Percentiles rank a stretch among this genome's conserved stretches.
Conservation (phyloP, 768 basidiomycete genomes). For the Mycena galericulata region DNA sequence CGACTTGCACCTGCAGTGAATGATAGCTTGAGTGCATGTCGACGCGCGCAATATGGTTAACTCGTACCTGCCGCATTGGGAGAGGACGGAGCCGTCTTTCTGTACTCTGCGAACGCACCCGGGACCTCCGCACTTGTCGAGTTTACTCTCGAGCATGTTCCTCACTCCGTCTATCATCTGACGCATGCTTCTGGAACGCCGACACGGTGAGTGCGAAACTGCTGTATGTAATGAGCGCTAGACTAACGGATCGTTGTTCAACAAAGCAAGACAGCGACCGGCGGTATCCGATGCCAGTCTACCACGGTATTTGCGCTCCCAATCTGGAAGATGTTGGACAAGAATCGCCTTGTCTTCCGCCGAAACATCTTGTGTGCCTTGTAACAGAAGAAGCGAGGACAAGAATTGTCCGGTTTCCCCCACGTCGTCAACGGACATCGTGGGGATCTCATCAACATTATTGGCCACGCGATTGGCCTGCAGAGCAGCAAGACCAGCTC, state of each 20-base stretch:
- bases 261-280: conserved; percentile 49
- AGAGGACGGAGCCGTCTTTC: conserved; percentile 42
- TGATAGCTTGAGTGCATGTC: background rate
- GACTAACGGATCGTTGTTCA: conserved; percentile 45
- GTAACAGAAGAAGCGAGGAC: conserved; percentile 53
- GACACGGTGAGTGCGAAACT: background rate
- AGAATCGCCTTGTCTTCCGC: conserved; percentile 47
- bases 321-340: conserved; percentile 47
- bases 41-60: background rate
- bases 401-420: conserved; percentile 54
- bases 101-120: conserved; percentile 40
- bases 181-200: conserved; percentile 40
- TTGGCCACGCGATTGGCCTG: conserved; percentile 52
- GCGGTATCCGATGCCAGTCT: conserved; percentile 48
- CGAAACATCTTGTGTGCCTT: conserved; percentile 47
- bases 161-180: conserved; percentile 45
- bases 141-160: conserved; percentile 41
- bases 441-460: conserved; percentile 33
- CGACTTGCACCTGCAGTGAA: conserved; percentile 51
- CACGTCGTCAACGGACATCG: conserved; percentile 42
- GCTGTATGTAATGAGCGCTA: background rate
- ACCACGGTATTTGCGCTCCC: conserved; percentile 45
- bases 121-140: conserved; percentile 48
- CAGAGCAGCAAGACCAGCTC: conserved; percentile 47
- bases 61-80: conserved; percentile 52